Evolutionary conservation across 805 yeast species (phyloP).

Genomic region (Brettanomyces custersianus): DNA sequence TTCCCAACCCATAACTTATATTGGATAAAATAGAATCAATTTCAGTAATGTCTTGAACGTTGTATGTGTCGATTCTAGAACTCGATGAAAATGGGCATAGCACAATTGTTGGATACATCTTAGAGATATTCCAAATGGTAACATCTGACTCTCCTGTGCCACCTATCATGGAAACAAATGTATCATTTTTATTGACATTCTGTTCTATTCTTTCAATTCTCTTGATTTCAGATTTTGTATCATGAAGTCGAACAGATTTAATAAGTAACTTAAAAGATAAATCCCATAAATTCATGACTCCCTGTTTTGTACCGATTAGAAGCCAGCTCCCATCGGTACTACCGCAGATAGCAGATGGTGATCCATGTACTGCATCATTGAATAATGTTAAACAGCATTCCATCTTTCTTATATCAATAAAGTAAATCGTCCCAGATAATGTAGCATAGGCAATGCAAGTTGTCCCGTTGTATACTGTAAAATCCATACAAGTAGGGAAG

Average conservation of each 20-base stretch:
- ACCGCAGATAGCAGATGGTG: slow-evolving; percentile 49
- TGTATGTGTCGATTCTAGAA: slow-evolving; percentile 18
- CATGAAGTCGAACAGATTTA: slow-evolving; percentile 51
- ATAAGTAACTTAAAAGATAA: slow-evolving; percentile 53
- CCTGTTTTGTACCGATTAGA: slow-evolving; percentile 65
- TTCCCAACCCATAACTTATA: no score
- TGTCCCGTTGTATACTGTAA: slow-evolving; percentile 30
- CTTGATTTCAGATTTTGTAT: slow-evolving; percentile 34
- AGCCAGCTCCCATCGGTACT: slow-evolving; percentile 52
- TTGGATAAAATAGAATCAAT: no score
- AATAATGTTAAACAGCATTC: slow-evolving; percentile 30
- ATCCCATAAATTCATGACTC: slow-evolving; percentile 77
- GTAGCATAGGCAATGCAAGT: slow-evolving; percentile 40
- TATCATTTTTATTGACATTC: no score
- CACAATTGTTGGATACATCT: slow-evolving; percentile 39
- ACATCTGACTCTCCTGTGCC: slow-evolving; percentile 54
- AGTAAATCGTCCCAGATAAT: slow-evolving; percentile 39
- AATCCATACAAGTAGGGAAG: slow-evolving; percentile 35
- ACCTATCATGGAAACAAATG: slow-evolving; percentile 55
- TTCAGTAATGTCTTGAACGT: slow-evolving; percentile 15
- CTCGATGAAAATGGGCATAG: slow-evolving; percentile 17
- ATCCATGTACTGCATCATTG: slow-evolving; percentile 59
- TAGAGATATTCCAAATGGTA: slow-evolving; percentile 69
- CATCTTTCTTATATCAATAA: slow-evolving; percentile 54
- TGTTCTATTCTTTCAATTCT: slow-evolving; percentile 33